Base-by-base conservation (phyloP, 2,329 filamentous ascomycete genomes). In the Dothistroma septosporum region DNA sequence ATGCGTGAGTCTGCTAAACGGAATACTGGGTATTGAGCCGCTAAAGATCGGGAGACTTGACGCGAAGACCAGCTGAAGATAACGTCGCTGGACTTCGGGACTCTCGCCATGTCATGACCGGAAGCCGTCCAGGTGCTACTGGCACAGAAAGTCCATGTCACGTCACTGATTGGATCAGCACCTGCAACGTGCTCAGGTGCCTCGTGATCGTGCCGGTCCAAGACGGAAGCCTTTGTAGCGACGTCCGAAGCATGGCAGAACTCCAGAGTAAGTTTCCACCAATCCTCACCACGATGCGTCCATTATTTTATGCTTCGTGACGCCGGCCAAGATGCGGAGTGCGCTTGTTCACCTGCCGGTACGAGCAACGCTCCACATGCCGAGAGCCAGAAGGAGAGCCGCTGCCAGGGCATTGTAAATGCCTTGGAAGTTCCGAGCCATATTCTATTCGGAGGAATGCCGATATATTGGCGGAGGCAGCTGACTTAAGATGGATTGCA, bases 341-440 rank as follows among this genome's bases (percentile, higher is more conserved):
- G 33, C 33, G 14, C 4, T 11, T 37, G 33, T 37, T 11, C 33
- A 44, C 16, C 4, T 44, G 14, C 52, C 32, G 33, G 37, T 41
- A 54, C 32, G 22, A 22, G 32, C 31, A n/a, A 41, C 37, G 32
- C 52, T 54, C 52, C 52, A 54, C 52, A 54, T 53, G 50, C 50
- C 50, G 50, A 53, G 31, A n/a, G 4, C 12, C 37, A n/a, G n/a
- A n/a, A n/a, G 50, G 50, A 32, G 50, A 53, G 21, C 35, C n/a
- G 35, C 33, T 37, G 33, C 33, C 37, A 44, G 37, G 12, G 16
- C 37, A 7, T 44, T 7, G 37, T n/a, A 44, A 41, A 22, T 54
- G 52, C 37, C 32, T 22, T 21, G 32, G 3, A 10, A 37, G 7
- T 8, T 21, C 11, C n/a, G 41, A 19, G 41, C 7, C 41, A 19